Conservation (phyloP, 805 yeast genomes). For the Nadsonia fulvescens region DNA sequence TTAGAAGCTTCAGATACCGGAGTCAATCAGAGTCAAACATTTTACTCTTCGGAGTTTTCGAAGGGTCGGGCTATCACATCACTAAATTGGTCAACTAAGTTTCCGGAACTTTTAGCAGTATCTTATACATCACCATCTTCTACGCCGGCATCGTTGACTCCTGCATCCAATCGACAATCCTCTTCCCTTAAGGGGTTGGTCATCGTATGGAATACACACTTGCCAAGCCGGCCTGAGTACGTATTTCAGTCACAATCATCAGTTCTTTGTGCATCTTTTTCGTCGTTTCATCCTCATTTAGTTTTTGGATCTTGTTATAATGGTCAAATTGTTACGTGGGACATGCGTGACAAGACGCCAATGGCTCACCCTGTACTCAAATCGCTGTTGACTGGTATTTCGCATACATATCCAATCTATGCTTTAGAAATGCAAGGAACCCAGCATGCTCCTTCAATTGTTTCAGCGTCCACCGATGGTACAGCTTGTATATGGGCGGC, state of each 20-base stretch:
- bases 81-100: conserved; percentile 21
- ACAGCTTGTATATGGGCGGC: conserved; percentile 21
- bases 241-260: conserved; percentile 24
- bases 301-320: conserved; percentile 30
- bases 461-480: conserved; percentile 23
- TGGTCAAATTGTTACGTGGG: conserved; percentile 38
- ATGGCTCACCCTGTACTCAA: conserved; percentile 16
- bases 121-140: conserved; percentile 14
- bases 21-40: conserved; percentile 9
- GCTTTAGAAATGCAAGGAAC: conserved; percentile 16
- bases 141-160: too few relatives aligned
- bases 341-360: conserved; percentile 16
- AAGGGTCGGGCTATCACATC: conserved; percentile 16
- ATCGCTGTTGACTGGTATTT: conserved; percentile 15
- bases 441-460: conserved; percentile 13
- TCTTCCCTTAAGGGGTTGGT: conserved; percentile 19
- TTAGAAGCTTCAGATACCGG: too few relatives aligned
- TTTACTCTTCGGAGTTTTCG: conserved; percentile 10
- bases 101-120: conserved; percentile 20
- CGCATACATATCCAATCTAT: conserved; percentile 19
- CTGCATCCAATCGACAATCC: too few relatives aligned
- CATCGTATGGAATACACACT: conserved; percentile 21
- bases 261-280: conserved; percentile 25
- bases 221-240: conserved; percentile 21
- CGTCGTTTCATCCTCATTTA: conserved; percentile 21